phyloP scores from a whole-genome alignment of 768 basidiomycete species.

The Hericium rajendrae region DNA sequence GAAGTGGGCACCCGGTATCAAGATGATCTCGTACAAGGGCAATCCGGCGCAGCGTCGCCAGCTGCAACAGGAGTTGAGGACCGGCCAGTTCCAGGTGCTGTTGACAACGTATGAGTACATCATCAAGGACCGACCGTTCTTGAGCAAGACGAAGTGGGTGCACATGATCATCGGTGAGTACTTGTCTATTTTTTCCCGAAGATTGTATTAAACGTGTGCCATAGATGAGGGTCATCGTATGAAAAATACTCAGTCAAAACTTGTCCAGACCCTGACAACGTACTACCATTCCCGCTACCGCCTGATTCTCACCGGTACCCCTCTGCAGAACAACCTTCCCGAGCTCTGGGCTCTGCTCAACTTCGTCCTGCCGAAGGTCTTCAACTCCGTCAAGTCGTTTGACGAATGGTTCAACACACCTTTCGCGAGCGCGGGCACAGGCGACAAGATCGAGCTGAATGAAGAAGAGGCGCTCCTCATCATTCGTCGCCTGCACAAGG shows the following conservation, averaged over 20 bases:
- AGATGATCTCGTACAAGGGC: constrained; percentile 81
- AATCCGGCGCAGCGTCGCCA: constrained; percentile 76
- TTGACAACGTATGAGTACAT: constrained; percentile 96
- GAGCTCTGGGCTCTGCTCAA: constrained; percentile 94
- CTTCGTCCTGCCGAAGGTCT: constrained; percentile 89
- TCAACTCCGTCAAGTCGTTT: constrained; percentile 98
- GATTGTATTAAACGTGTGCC: neutral
- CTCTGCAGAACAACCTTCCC: constrained; percentile 93
- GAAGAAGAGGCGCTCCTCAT: constrained; percentile 99
- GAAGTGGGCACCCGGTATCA: constrained; percentile 89
- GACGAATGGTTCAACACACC: constrained; percentile 99
- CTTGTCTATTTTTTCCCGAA: neutral
- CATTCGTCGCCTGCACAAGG: constrained; percentile 93
- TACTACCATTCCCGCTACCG: constrained; percentile 91
- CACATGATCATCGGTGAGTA: constrained; percentile 90
- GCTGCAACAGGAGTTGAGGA: constrained; percentile 67
- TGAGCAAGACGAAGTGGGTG: constrained; percentile 89
- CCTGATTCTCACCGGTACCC: constrained; percentile 91
- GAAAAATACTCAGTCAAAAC: constrained; percentile 91
- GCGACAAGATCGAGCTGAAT: constrained; percentile 97
- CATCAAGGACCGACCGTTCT: constrained; percentile 88
- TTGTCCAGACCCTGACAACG: constrained; percentile 81
- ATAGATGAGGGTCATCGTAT: constrained; percentile 93
- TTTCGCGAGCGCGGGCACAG: constrained; percentile 95
- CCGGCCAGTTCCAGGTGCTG: constrained; percentile 82